phyloP scores from a whole-genome alignment of 1,284 basidiomycete species.

The Caloboletus firmus region DNA sequence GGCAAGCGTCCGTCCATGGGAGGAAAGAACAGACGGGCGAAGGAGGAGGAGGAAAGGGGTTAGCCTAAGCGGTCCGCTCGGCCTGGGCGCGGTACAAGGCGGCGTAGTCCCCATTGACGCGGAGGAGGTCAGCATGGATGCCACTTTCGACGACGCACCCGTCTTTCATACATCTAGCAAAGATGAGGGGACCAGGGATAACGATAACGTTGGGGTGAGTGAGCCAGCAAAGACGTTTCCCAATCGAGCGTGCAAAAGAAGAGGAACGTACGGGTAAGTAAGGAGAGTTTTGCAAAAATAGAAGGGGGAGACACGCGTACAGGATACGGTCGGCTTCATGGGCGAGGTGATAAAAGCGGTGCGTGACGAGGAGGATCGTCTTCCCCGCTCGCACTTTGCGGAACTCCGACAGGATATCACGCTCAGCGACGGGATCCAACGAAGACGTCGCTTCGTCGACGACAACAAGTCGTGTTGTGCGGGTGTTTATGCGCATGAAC shows the following conservation, averaged over 20 bases:
- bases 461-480: constrained; percentile 43
- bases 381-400: constrained; percentile 50
- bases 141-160: constrained; percentile 54
- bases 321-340: constrained; percentile 60
- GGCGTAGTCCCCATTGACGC: constrained; percentile 48
- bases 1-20: too few relatives aligned
- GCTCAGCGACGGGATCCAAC: constrained; percentile 51
- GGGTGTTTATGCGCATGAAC: constrained; percentile 46
- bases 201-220: background rate
- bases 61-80: background rate
- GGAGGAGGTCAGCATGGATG: constrained; percentile 52
- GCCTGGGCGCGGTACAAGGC: constrained; percentile 56
- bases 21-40: background rate
- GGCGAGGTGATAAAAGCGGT: constrained; percentile 65
- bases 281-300: too few relatives aligned
- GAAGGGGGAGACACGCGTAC: constrained; percentile 35
- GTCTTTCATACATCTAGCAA: constrained; percentile 58
- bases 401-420: constrained; percentile 50
- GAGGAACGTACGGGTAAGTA: too few relatives aligned
- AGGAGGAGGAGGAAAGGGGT: too few relatives aligned
- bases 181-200: background rate
- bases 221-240: background rate
- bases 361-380: constrained; percentile 67
- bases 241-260: background rate
- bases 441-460: constrained; percentile 56